Percentiles rank a stretch among this genome's conserved stretches.
phyloP scores from a whole-genome alignment of 495 filamentous ascomycete species.

The Lasiosphaeris hirsuta region DNA sequence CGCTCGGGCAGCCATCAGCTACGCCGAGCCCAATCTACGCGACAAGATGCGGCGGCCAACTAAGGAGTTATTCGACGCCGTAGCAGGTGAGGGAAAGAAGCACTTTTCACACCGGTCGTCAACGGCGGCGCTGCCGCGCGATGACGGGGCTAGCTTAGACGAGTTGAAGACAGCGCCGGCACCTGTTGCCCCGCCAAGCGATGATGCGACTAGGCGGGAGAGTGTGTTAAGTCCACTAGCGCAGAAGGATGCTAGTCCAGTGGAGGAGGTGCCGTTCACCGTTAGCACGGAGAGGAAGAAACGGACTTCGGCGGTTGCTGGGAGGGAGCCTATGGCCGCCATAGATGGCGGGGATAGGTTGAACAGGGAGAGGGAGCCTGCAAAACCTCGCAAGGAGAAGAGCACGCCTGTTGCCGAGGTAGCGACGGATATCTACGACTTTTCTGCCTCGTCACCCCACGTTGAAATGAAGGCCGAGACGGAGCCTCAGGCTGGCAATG shows the following conservation, averaged over 20 bases:
- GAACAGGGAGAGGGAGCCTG: neutral
- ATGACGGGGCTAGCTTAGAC: neutral
- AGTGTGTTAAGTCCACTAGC: slow-evolving; percentile 20
- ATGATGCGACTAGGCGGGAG: neutral
- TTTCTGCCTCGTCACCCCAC: slow-evolving; percentile 29
- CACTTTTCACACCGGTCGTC: slow-evolving; percentile 29
- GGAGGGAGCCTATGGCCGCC: slow-evolving; percentile 14
- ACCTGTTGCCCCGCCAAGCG: neutral
- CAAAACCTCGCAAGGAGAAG: neutral
- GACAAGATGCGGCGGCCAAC: slow-evolving; percentile 85
- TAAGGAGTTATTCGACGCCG: slow-evolving; percentile 70
- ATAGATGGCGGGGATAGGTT: no score
- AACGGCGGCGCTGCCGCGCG: neutral
- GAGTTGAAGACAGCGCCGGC: neutral
- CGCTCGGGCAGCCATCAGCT: slow-evolving; percentile 66
- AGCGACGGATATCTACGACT: slow-evolving; percentile 35
- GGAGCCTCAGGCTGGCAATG: neutral
- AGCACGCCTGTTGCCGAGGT: neutral
- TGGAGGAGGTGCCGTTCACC: slow-evolving; percentile 22
- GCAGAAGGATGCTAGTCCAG: slow-evolving; percentile 1
- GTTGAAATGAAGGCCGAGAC: neutral
- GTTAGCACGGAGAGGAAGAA: slow-evolving; percentile 32
- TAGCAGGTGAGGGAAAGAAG: slow-evolving; percentile 50
- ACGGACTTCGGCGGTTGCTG: slow-evolving; percentile 25
- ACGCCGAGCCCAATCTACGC: slow-evolving; percentile 79